These are phyloP conservation scores for Starmera caribaea DNA, from an alignment of 805 yeast species.

Conservation along the genomic window DNA sequence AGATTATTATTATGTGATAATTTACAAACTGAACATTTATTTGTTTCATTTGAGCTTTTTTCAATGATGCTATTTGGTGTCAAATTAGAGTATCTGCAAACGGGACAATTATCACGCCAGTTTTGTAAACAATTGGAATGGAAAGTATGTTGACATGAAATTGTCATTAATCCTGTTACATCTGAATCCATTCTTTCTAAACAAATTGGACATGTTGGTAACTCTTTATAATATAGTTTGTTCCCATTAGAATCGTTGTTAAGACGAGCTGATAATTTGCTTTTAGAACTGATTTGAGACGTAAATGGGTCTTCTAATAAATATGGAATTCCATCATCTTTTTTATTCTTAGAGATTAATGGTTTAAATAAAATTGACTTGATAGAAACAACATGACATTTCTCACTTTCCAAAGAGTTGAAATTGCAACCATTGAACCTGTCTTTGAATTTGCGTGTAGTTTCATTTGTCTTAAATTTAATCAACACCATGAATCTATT, in stretches of 20 bases:
- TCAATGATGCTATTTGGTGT: constrained; percentile 14
- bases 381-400: constrained; percentile 69
- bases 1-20: constrained; percentile 39
- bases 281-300: constrained; percentile 4
- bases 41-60: constrained; percentile 18
- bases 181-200: constrained; percentile 78
- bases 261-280: too few species aligned
- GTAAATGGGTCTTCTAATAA: constrained; percentile 70
- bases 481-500: constrained; percentile 69
- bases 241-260: constrained; percentile 3
- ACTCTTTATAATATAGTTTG: constrained; percentile 33
- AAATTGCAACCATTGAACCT: constrained; percentile 64
- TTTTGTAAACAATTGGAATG: constrained; percentile 82
- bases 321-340: constrained; percentile 46
- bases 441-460: constrained; percentile 57
- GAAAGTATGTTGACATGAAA: constrained; percentile 88
- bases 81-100: constrained; percentile 67
- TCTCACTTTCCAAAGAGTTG: constrained; percentile 83
- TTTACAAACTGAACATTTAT: constrained; percentile 48
- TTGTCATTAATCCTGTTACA: constrained; percentile 73
- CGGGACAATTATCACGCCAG: constrained; percentile 89
- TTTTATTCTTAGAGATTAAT: constrained; percentile 6
- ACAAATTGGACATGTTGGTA: constrained; percentile 92
- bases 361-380: constrained; percentile 25
- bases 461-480: constrained; percentile 50